Conservation (phyloP, 1,139 yeast species). For the Debaryomyces sp. region DNA sequence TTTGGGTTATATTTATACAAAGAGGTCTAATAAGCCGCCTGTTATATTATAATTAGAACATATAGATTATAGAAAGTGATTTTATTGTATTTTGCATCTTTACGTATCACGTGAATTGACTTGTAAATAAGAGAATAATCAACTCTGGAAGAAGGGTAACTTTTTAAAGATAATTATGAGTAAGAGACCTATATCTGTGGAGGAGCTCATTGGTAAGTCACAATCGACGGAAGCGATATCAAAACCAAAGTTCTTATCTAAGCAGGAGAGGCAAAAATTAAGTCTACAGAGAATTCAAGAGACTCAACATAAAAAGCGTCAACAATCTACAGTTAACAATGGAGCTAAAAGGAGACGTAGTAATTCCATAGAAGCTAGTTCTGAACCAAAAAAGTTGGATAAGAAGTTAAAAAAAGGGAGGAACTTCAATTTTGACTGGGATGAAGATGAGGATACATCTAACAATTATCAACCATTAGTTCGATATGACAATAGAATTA, state of each 20-base stretch:
- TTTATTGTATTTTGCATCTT: background rate
- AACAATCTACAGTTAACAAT: conserved; percentile 3
- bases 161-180: conserved; percentile 15
- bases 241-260: conserved; percentile 53
- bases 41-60: background rate
- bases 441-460: conserved; percentile 65
- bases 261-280: conserved; percentile 44
- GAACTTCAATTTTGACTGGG: conserved; percentile 76
- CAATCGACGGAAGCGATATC: conserved; percentile 10
- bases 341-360: conserved; percentile 7
- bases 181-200: conserved; percentile 42
- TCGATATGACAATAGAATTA: conserved; percentile 16
- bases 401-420: conserved; percentile 16
- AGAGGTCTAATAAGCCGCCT: background rate
- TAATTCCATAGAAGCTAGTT: conserved; percentile 8
- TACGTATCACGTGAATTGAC: background rate
- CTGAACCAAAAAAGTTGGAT: background rate
- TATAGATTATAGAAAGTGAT: background rate
- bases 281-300: conserved; percentile 24
- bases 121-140: background rate
- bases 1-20: conserved; percentile 24
- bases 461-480: conserved; percentile 46
- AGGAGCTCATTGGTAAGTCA: conserved; percentile 40
- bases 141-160: background rate
- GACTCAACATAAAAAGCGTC: conserved; percentile 16